Evolutionary conservation across 2,329 filamentous ascomycete species (phyloP).

Genomic region (Xylariaceae sp.): DNA sequence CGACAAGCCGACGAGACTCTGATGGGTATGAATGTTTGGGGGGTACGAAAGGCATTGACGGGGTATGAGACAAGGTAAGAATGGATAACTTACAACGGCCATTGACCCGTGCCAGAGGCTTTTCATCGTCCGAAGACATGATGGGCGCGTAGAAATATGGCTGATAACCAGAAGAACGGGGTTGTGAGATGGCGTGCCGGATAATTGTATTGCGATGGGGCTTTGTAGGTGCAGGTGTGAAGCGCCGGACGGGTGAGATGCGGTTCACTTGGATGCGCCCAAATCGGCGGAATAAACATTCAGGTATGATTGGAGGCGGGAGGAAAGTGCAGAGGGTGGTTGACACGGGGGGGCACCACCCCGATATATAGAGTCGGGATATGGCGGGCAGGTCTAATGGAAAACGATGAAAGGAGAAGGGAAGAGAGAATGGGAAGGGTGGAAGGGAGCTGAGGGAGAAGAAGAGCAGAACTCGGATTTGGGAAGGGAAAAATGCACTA

Average conservation of each 20-base stretch:
- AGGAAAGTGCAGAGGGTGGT: constrained; percentile 24
- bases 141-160: constrained; percentile 28
- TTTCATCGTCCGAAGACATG: constrained; percentile 72
- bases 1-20: background rate
- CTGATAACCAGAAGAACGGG: background rate
- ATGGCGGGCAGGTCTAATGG: constrained; percentile 14
- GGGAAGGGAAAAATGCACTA: constrained; percentile 20
- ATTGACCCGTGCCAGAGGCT: constrained; percentile 68
- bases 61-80: background rate
- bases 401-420: constrained; percentile 18
- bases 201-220: constrained; percentile 4
- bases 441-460: constrained; percentile 31
- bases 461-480: constrained; percentile 26
- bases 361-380: constrained; percentile 23
- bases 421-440: constrained; percentile 26
- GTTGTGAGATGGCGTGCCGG: constrained; percentile 4
- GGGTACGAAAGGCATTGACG: background rate
- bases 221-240: constrained; percentile 7
- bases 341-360: constrained; percentile 32
- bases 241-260: constrained; percentile 10
- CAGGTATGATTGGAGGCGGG: background rate
- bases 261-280: constrained; percentile 9
- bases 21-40: background rate
- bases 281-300: constrained; percentile 10
- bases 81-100: constrained; percentile 59